These are phyloP conservation scores for Lecanicillium sp. DNA, from an alignment of 2,329 filamentous ascomycete species.

Conservation along the genomic window DNA sequence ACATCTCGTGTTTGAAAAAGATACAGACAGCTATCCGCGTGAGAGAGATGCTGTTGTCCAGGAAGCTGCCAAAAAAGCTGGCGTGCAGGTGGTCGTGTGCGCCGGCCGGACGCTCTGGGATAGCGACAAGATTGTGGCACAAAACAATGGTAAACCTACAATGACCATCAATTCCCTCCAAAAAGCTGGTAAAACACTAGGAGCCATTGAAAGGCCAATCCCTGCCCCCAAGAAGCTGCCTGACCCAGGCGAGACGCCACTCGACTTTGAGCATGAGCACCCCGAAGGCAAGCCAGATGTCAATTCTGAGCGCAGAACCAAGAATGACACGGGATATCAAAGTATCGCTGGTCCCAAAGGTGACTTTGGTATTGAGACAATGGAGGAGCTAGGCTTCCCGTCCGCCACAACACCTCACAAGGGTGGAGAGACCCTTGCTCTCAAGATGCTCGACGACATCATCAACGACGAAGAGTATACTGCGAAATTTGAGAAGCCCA, in stretches of 20 bases:
- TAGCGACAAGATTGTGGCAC: constrained; percentile 60
- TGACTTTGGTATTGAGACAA: constrained; percentile 64
- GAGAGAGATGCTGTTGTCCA: constrained; percentile 56
- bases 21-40: constrained; percentile 67
- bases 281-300: constrained; percentile 50
- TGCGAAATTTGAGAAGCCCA: constrained; percentile 69
- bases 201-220: constrained; percentile 55
- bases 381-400: constrained; percentile 64
- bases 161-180: constrained; percentile 68
- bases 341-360: constrained; percentile 59
- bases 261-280: constrained; percentile 52
- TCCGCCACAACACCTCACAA: constrained; percentile 59
- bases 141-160: constrained; percentile 62
- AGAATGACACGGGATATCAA: constrained; percentile 51
- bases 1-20: constrained; percentile 73
- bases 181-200: constrained; percentile 56
- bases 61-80: constrained; percentile 54
- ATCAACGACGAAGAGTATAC: constrained; percentile 60
- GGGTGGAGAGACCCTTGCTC: constrained; percentile 63
- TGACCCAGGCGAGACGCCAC: constrained; percentile 55
- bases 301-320: constrained; percentile 50
- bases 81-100: constrained; percentile 60
- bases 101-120: constrained; percentile 68
- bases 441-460: constrained; percentile 52
- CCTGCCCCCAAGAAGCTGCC: constrained; percentile 54